phyloP scores from a whole-genome alignment of 1,284 basidiomycete genomes.

The Cutaneotrichosporon sp. region DNA sequence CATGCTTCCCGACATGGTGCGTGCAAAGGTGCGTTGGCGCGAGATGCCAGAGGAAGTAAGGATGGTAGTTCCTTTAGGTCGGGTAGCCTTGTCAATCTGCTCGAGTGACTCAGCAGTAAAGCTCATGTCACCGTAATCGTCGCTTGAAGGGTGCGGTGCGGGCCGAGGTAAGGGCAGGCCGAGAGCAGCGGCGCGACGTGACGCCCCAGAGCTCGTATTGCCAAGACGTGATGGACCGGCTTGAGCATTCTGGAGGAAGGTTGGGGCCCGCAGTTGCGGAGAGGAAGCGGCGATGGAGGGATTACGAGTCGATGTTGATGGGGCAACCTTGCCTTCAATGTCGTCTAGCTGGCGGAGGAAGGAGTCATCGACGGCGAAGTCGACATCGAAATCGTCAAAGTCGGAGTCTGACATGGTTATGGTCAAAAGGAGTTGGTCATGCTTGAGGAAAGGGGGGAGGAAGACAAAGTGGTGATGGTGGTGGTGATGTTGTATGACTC shows the following conservation, averaged over 20 bases:
- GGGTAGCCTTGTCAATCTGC: constrained; percentile 24
- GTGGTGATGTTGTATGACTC: no score
- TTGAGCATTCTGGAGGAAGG: not conserved
- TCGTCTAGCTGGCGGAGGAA: constrained; percentile 45
- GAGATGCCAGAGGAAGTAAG: constrained; percentile 3
- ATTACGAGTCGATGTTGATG: not conserved
- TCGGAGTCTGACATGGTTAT: constrained; percentile 25
- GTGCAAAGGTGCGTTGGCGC: constrained; percentile 14
- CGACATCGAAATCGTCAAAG: constrained; percentile 34
- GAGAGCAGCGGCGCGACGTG: constrained; percentile 15
- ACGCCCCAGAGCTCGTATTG: constrained; percentile 16
- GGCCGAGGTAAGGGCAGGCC: constrained; percentile 16
- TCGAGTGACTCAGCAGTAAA: constrained; percentile 26
- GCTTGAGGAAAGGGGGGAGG: not conserved
- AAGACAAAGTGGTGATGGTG: not conserved
- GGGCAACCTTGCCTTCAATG: constrained; percentile 26
- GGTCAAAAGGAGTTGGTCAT: not conserved
- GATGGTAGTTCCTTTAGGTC: not conserved
- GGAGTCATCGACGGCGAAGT: constrained; percentile 44
- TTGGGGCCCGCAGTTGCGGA: not conserved
- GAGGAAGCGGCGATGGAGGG: not conserved
- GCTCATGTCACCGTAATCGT: constrained; percentile 29
- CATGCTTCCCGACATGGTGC: constrained; percentile 17
- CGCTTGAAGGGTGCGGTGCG: constrained; percentile 20
- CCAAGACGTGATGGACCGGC: not conserved